Percentiles rank a stretch among this genome's conserved stretches.
These are phyloP conservation scores for Trichoderma guizhouense DNA, from an alignment of 2,329 filamentous ascomycete species.

Conservation along the genomic window DNA sequence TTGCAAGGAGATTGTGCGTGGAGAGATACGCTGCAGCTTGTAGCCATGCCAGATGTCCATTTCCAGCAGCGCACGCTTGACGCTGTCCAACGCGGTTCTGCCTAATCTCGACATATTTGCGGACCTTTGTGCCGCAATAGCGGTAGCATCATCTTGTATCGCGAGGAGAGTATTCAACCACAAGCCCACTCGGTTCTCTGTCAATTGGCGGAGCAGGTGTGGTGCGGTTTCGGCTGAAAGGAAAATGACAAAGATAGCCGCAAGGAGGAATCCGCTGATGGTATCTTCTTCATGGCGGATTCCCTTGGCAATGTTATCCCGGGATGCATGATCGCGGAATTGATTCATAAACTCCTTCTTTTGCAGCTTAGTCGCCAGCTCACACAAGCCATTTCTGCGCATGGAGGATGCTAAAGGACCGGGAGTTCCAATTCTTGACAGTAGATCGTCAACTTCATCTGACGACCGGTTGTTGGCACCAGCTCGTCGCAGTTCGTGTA, in stretches of 20 bases:
- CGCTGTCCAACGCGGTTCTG: conserved; percentile 51
- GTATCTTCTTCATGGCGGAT: conserved; percentile 58
- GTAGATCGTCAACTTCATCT: conserved; percentile 62
- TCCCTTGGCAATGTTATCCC: conserved; percentile 63
- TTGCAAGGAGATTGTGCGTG: conserved; percentile 61
- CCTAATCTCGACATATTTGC: conserved; percentile 66
- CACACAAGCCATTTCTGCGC: conserved; percentile 56
- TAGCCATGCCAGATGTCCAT: conserved; percentile 59
- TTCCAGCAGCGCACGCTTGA: conserved; percentile 52
- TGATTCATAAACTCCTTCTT: conserved; percentile 63
- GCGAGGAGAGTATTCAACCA: conserved; percentile 56
- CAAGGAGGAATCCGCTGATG: conserved; percentile 60
- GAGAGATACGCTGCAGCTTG: conserved; percentile 51
- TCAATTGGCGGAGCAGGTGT: conserved; percentile 56
- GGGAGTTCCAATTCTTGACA: conserved; percentile 57
- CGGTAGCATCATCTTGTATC: conserved; percentile 52
- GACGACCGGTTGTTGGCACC: conserved; percentile 64
- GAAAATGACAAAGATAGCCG: conserved; percentile 62
- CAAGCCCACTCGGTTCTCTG: conserved; percentile 50
- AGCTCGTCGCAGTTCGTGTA: conserved; percentile 63
- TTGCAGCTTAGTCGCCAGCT: conserved; percentile 57
- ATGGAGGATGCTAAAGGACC: conserved; percentile 46
- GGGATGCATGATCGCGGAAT: conserved; percentile 71
- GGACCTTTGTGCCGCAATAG: conserved; percentile 60
- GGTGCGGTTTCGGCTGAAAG: conserved; percentile 58